These are phyloP conservation scores for Rosa persica DNA, from an alignment of 306 rosid species.

Conservation along the genomic window DNA sequence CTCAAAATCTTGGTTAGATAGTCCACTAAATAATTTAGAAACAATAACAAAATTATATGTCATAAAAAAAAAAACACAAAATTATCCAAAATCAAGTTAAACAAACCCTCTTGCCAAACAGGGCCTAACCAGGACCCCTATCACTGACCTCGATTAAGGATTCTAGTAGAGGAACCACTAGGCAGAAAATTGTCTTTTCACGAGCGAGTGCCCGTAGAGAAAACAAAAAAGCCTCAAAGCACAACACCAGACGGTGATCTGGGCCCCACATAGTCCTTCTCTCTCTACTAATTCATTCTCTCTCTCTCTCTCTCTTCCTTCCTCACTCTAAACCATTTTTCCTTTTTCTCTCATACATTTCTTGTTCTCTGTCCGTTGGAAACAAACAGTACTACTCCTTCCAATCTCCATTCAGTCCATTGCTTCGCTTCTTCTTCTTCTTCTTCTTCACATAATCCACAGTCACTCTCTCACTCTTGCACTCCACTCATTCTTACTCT, in stretches of 20 bases:
- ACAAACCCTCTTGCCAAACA: slow-evolving; percentile 9
- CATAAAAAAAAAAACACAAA: too few species aligned
- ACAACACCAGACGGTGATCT: neutral
- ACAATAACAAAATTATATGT: neutral
- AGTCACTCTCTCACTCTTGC: slow-evolving; percentile 11
- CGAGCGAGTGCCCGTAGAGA: slow-evolving; percentile 25
- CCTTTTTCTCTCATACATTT: slow-evolving; percentile 27
- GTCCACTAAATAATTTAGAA: neutral
- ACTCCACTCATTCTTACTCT: slow-evolving; percentile 8
- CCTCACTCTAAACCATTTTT: slow-evolving; percentile 18
- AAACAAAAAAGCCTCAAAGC: neutral
- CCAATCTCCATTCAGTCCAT: neutral
- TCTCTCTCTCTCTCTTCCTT: neutral
- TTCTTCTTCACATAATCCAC: neutral
- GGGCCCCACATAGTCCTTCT: neutral
- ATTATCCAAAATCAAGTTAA: neutral
- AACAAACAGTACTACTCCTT: slow-evolving; percentile 40
- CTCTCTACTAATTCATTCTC: slow-evolving; percentile 3
- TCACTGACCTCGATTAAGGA: slow-evolving; percentile 27
- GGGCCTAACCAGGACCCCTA: neutral
- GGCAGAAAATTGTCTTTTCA: slow-evolving; percentile 33
- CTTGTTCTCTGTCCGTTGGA: slow-evolving; percentile 61
- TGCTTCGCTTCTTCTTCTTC: neutral
- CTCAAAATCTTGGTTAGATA: neutral
- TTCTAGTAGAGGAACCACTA: slow-evolving; percentile 1